A percentile compares a stretch with the other conserved stretches of the same genome.
These are phyloP conservation scores for Trichocladium uniseriatum DNA, from an alignment of 495 filamentous ascomycete genomes.

Conservation along the genomic window DNA sequence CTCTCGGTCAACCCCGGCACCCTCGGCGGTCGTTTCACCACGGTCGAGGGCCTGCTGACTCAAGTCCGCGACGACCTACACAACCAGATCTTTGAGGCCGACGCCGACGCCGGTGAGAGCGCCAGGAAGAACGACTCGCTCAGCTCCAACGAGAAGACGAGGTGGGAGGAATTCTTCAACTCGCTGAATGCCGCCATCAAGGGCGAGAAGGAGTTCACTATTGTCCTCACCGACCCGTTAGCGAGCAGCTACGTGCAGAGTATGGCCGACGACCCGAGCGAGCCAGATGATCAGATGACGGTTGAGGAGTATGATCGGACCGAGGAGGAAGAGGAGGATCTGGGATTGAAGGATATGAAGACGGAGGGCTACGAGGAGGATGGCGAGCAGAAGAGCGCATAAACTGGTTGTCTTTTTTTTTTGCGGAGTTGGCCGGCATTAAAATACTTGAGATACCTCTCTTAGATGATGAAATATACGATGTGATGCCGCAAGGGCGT, in stretches of 20 bases:
- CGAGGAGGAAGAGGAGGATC: conserved; percentile 80
- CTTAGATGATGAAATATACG: neutral
- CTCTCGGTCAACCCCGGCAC: conserved; percentile 82
- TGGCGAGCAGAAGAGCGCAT: neutral
- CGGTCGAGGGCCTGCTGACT: conserved; percentile 87
- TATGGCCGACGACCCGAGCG: conserved; percentile 54
- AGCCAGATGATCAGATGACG: conserved; percentile 69
- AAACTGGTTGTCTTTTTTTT: neutral
- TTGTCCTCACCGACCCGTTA: conserved; percentile 78
- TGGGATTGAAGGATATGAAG: conserved; percentile 88
- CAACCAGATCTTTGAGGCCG: conserved; percentile 73
- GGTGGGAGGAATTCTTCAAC: conserved; percentile 75
- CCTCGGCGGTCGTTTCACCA: conserved; percentile 93
- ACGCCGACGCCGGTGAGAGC: conserved; percentile 26
- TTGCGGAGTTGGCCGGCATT: neutral
- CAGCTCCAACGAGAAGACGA: conserved; percentile 45
- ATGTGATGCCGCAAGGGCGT: neutral
- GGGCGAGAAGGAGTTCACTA: conserved; percentile 74
- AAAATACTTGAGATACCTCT: neutral
- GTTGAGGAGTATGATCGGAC: conserved; percentile 82
- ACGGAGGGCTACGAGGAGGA: conserved; percentile 71
- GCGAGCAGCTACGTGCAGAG: conserved; percentile 92
- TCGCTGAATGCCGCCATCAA: conserved; percentile 66
- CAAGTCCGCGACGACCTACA: conserved; percentile 85
- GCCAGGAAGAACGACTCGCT: conserved; percentile 60